Conservation (phyloP, 176 grass and related monocot genomes). For the Dactylis glomerata region DNA sequence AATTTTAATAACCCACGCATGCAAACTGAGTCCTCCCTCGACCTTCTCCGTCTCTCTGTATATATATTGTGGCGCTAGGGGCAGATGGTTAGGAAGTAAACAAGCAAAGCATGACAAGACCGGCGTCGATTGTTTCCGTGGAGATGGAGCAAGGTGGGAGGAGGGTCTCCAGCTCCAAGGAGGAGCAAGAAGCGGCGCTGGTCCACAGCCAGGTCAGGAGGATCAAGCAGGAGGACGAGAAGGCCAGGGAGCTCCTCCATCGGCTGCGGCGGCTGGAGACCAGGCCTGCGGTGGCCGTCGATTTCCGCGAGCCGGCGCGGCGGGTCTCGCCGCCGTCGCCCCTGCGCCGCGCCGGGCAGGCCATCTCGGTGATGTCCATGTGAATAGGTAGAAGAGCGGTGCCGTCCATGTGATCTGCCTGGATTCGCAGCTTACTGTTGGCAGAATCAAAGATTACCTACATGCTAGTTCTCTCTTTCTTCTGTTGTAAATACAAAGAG, state of each 20-base stretch:
- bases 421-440: neutral
- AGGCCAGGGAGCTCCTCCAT: conserved; percentile 43
- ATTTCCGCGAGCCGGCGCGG: conserved; percentile 7
- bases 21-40: neutral
- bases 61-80: neutral
- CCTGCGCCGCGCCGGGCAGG: conserved; percentile 13
- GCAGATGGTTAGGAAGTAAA: neutral
- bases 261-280: conserved; percentile 37
- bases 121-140: neutral
- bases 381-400: neutral
- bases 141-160: conserved; percentile 21
- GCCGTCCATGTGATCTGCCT: neutral
- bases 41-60: neutral
- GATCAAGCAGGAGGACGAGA: conserved; percentile 71
- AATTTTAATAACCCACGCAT: neutral
- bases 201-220: conserved; percentile 69
- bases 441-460: neutral
- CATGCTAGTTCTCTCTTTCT: neutral
- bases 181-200: conserved; percentile 15
- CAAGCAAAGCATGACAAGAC: conserved; percentile 19
- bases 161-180: neutral
- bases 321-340: conserved; percentile 29
- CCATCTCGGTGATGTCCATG: conserved; percentile 30
- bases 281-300: neutral
- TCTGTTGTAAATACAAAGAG: conserved; percentile 17